These are phyloP conservation scores for Phytophthora macrochlamydospora DNA, from an alignment of 352 stramenopile genomes.

Conservation along the genomic window DNA sequence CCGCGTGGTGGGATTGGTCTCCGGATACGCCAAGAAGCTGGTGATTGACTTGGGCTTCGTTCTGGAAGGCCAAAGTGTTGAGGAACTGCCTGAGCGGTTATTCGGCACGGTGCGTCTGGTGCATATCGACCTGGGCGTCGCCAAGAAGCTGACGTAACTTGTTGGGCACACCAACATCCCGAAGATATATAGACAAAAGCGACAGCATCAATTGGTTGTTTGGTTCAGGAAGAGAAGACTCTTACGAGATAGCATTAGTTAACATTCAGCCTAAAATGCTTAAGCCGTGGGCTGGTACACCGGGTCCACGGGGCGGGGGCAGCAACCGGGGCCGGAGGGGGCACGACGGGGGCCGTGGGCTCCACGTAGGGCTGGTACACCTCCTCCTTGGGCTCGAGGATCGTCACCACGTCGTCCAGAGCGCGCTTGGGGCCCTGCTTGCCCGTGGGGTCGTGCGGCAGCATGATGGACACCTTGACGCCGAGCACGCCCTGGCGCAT, in stretches of 20 bases:
- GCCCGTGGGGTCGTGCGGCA: constrained; percentile 97
- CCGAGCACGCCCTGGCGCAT: constrained; percentile 99
- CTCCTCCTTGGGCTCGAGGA: constrained; percentile 99
- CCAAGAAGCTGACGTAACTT: constrained; percentile 36
- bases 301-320: constrained; percentile 43
- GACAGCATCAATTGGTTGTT: constrained; percentile 15
- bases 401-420: constrained; percentile 99
- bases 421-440: constrained; percentile 97
- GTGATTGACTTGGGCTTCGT: constrained; percentile 87
- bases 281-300: constrained; percentile 63
- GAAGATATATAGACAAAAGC: constrained; percentile 23
- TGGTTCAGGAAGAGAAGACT: constrained; percentile 42
- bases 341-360: constrained; percentile 60
- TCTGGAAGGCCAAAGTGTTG: constrained; percentile 60
- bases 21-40: constrained; percentile 80
- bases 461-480: constrained; percentile 99
- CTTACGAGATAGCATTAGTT: constrained; percentile 36
- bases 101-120: constrained; percentile 67
- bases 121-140: constrained; percentile 65
- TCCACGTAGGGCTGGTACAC: constrained; percentile 86
- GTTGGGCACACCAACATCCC: constrained; percentile 1
- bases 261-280: constrained; percentile 21
- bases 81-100: constrained; percentile 75
- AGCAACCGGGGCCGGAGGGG: constrained; percentile 29
- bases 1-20: constrained; percentile 71